Evolutionary conservation across 306 rosid species (phyloP).

Genomic region (Glycine soja): DNA sequence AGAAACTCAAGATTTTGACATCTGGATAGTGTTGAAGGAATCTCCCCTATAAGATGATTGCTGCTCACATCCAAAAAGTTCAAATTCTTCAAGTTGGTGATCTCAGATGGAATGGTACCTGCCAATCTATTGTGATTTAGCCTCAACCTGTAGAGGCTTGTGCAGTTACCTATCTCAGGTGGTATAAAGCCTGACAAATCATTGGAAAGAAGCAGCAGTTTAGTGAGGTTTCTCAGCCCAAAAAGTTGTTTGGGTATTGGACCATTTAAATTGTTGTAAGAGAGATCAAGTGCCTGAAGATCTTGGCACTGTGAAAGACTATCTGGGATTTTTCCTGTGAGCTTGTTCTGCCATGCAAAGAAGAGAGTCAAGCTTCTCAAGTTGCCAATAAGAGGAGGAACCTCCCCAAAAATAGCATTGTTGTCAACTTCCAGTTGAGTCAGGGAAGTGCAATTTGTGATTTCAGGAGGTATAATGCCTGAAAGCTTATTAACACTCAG

Average conservation of each 20-base stretch:
- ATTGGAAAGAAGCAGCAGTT: constrained; percentile 77
- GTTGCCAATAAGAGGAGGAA: constrained; percentile 68
- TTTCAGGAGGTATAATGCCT: constrained; percentile 75
- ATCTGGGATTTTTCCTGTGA: constrained; percentile 78
- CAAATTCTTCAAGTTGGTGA: constrained; percentile 66
- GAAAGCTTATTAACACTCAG: constrained; percentile 78
- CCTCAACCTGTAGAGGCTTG: constrained; percentile 74
- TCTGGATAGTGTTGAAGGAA: constrained; percentile 68
- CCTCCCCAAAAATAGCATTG: constrained; percentile 76
- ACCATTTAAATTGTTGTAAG: constrained; percentile 72
- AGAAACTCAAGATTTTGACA: constrained; percentile 70
- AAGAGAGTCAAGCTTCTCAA: constrained; percentile 74
- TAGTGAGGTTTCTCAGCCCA: constrained; percentile 66
- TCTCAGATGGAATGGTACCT: constrained; percentile 82
- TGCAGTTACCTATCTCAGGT: constrained; percentile 79
- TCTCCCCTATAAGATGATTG: constrained; percentile 72
- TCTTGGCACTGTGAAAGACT: constrained; percentile 69
- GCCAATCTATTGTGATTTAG: constrained; percentile 63
- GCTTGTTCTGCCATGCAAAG: constrained; percentile 78
- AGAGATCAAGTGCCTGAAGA: constrained; percentile 81
- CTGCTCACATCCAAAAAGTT: constrained; percentile 69
- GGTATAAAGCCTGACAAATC: constrained; percentile 80
- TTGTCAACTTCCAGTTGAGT: constrained; percentile 78
- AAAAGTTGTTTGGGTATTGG: constrained; percentile 69
- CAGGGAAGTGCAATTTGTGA: constrained; percentile 69